Evolutionary conservation across 78 protist genomes (phyloP).

Genomic region (Dictyostelium capitatum): DNA sequence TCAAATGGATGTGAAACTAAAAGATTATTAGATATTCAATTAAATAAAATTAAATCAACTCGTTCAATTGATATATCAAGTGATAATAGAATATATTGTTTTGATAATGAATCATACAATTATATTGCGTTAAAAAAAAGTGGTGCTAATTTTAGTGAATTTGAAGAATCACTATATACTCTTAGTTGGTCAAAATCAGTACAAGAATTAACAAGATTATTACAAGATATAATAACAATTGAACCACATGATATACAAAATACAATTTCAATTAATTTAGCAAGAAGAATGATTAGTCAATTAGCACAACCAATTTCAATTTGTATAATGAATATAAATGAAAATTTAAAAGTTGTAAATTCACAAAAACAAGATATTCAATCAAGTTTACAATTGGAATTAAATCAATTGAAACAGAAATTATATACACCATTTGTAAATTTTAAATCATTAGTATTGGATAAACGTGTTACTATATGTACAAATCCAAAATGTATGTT

Average conservation of each 20-base stretch:
- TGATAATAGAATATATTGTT: neutral
- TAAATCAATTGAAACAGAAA: neutral
- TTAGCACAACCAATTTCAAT: neutral
- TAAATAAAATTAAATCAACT: neutral
- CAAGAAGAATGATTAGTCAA: neutral
- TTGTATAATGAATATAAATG: neutral
- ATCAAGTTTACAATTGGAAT: neutral
- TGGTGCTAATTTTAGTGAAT: neutral
- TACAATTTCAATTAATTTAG: neutral
- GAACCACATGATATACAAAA: slow-evolving; percentile 11
- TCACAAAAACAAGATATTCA: neutral
- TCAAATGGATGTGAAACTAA: neutral
- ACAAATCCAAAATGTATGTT: neutral
- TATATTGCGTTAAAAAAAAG: neutral
- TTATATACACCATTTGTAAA: slow-evolving; percentile 3
- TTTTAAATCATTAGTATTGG: neutral
- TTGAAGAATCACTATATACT: neutral
- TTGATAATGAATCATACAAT: slow-evolving; percentile 2
- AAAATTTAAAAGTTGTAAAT: neutral
- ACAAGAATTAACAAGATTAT: neutral
- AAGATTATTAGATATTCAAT: neutral
- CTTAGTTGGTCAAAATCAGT: neutral
- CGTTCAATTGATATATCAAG: neutral
- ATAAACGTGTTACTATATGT: neutral
- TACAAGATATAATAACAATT: neutral